Evolutionary conservation across 495 filamentous ascomycete genomes (phyloP).

Genomic region (Cenococcum geophilum): DNA sequence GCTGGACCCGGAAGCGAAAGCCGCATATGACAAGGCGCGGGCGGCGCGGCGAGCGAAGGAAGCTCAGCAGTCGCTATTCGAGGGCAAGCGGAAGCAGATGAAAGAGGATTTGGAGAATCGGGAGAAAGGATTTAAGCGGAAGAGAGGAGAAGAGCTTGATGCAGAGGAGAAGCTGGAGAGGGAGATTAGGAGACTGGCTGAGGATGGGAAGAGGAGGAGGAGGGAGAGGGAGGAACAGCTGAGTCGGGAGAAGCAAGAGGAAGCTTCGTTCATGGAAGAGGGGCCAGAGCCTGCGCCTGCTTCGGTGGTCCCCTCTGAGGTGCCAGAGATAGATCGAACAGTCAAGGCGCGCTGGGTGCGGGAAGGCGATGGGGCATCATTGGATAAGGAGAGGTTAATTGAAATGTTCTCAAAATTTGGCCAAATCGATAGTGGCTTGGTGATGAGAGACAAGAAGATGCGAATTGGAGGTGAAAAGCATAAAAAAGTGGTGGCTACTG

Average conservation of each 20-base stretch:
- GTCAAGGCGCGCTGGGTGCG: conserved; percentile 55
- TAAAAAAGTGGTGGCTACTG: conserved; percentile 50
- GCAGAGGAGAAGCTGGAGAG: conserved; percentile 53
- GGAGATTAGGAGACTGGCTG: conserved; percentile 57
- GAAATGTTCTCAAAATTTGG: conserved; percentile 51
- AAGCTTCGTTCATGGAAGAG: conserved; percentile 43
- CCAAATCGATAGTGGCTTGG: conserved; percentile 48
- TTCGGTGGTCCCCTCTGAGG: conserved; percentile 42
- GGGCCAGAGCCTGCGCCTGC: conserved; percentile 28
- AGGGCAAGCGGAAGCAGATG: conserved; percentile 63
- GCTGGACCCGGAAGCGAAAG: conserved; percentile 53
- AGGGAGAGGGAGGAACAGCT: conserved; percentile 37
- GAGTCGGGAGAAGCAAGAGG: conserved; percentile 44
- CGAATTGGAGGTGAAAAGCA: conserved; percentile 48
- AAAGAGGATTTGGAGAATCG: conserved; percentile 66
- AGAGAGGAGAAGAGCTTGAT: conserved; percentile 45
- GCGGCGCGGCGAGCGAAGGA: conserved; percentile 55
- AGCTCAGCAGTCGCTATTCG: conserved; percentile 59
- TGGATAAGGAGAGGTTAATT: conserved; percentile 45
- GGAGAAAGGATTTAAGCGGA: conserved; percentile 50
- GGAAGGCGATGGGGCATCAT: conserved; percentile 42
- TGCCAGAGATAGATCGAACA: conserved; percentile 53
- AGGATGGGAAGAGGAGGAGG: conserved; percentile 50
- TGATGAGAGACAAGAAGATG: conserved; percentile 52
- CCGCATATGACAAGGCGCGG: conserved; percentile 65